Evolutionary conservation across 805 yeast genomes (phyloP).

Genomic region (Helenozyma baotianmanensis): DNA sequence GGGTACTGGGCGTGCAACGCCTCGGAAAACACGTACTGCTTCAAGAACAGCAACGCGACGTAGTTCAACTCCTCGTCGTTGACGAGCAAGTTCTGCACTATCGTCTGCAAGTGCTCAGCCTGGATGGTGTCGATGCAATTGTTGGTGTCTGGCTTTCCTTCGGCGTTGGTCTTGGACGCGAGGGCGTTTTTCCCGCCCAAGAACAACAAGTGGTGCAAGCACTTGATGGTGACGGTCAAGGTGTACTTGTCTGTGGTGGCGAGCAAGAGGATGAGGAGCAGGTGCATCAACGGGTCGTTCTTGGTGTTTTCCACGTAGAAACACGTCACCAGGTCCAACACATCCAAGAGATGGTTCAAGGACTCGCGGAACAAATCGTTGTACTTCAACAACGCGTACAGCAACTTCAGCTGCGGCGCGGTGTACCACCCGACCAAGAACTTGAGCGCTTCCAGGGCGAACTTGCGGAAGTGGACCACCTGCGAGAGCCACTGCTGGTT

Average conservation of each 20-base stretch:
- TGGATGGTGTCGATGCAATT: constrained; percentile 39
- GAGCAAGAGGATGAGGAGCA: constrained; percentile 48
- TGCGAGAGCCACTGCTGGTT: constrained; percentile 75
- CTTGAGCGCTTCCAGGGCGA: constrained; percentile 42
- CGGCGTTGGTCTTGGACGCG: constrained; percentile 7
- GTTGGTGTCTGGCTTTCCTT: constrained; percentile 22
- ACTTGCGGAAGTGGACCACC: constrained; percentile 43
- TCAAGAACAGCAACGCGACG: constrained; percentile 75
- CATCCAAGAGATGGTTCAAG: constrained; percentile 65
- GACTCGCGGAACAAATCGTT: constrained; percentile 50
- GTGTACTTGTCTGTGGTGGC: constrained; percentile 62
- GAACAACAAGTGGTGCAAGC: constrained; percentile 72
- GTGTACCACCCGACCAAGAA: constrained; percentile 31
- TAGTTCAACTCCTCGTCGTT: constrained; percentile 68
- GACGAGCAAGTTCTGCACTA: constrained; percentile 55
- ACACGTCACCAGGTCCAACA: constrained; percentile 79
- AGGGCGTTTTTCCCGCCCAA: constrained; percentile 21
- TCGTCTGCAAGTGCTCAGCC: constrained; percentile 43
- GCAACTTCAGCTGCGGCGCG: constrained; percentile 3
- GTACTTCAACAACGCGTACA: constrained; percentile 17
- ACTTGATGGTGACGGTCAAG: constrained; percentile 65
- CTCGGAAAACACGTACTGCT: constrained; percentile 71
- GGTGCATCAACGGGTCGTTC: constrained; percentile 63
- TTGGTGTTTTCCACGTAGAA: constrained; percentile 71
- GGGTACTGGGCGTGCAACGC: constrained; percentile 31